These are phyloP conservation scores for Fusarium multiceps DNA, from an alignment of 2,329 filamentous ascomycete species.

Conservation along the genomic window DNA sequence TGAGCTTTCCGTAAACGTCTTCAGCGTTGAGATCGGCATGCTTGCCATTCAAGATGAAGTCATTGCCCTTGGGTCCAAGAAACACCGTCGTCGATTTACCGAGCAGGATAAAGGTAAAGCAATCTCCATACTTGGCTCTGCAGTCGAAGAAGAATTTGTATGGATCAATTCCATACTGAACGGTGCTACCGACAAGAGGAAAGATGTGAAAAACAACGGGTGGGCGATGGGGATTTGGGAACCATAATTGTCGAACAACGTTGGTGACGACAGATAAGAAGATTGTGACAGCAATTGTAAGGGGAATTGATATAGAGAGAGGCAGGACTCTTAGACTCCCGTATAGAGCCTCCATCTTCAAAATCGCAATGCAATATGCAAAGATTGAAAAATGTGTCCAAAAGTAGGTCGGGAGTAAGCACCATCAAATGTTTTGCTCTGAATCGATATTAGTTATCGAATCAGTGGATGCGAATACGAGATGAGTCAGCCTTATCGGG, in stretches of 20 bases:
- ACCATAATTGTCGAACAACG: slow-evolving; percentile 80
- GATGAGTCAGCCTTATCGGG: slow-evolving; percentile 17
- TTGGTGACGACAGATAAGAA: slow-evolving; percentile 75
- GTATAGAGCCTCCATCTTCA: slow-evolving; percentile 8
- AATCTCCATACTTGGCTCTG: slow-evolving; percentile 84
- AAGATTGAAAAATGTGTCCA: neutral
- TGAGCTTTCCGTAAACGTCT: slow-evolving; percentile 85
- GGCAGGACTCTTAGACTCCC: slow-evolving; percentile 12
- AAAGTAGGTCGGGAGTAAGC: slow-evolving; percentile 4
- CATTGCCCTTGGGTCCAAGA: slow-evolving; percentile 83
- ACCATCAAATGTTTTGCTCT: neutral
- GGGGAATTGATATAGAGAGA: slow-evolving; percentile 47
- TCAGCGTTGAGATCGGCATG: slow-evolving; percentile 89
- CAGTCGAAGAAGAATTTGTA: slow-evolving; percentile 83
- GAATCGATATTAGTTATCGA: neutral
- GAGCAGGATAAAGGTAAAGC: slow-evolving; percentile 88
- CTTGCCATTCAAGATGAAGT: slow-evolving; percentile 92
- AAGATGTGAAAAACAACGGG: slow-evolving; percentile 84
- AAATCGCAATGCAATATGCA: accelerated
- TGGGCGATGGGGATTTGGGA: slow-evolving; percentile 83
- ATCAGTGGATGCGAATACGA: neutral
- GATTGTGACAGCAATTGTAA: slow-evolving; percentile 57
- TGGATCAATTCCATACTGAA: slow-evolving; percentile 94
- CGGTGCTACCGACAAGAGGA: slow-evolving; percentile 86
- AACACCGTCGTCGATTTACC: slow-evolving; percentile 90